Evolutionary conservation across 371 early-diverging fungal genomes (phyloP).

Genomic region (Mortierella sp.): DNA sequence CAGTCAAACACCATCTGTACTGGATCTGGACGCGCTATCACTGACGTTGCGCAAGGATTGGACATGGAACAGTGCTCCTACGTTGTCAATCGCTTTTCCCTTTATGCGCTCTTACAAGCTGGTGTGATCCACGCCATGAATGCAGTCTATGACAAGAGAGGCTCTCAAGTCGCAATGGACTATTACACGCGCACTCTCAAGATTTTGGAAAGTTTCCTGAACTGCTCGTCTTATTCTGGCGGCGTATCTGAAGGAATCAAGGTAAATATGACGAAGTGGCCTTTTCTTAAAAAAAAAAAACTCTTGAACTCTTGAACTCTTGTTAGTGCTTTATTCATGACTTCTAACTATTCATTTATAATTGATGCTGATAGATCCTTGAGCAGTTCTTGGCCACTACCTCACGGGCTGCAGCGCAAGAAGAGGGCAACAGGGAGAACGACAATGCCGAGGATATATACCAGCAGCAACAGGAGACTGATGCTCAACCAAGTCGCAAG

Average conservation of each 20-base stretch:
- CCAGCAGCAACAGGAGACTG: constrained; percentile 34
- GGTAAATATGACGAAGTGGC: constrained; percentile 13
- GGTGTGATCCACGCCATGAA: constrained; percentile 57
- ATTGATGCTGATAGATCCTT: constrained; percentile 42
- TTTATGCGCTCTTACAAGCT: constrained; percentile 55
- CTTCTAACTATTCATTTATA: too few relatives aligned
- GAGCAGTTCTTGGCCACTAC: constrained; percentile 49
- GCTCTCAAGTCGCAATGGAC: constrained; percentile 50
- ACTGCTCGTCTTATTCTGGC: constrained; percentile 31
- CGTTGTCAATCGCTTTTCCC: constrained; percentile 54
- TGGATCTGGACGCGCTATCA: constrained; percentile 54
- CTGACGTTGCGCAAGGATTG: constrained; percentile 49
- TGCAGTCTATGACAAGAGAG: constrained; percentile 54
- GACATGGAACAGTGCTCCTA: constrained; percentile 48
- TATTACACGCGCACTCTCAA: constrained; percentile 46
- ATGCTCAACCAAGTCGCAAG: constrained; percentile 30
- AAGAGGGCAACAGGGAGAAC: constrained; percentile 20
- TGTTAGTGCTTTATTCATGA: constrained; percentile 21
- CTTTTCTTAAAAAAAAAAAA: too few relatives aligned
- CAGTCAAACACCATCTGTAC: constrained; percentile 57
- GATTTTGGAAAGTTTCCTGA: constrained; percentile 33
- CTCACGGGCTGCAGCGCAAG: constrained; percentile 37
- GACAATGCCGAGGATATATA: constrained; percentile 2
- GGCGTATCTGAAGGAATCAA: constrained; percentile 53
- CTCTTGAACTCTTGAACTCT: background rate